Evolutionary conservation across 805 yeast species (phyloP).

Genomic region (Hanseniaspora meyeri): DNA sequence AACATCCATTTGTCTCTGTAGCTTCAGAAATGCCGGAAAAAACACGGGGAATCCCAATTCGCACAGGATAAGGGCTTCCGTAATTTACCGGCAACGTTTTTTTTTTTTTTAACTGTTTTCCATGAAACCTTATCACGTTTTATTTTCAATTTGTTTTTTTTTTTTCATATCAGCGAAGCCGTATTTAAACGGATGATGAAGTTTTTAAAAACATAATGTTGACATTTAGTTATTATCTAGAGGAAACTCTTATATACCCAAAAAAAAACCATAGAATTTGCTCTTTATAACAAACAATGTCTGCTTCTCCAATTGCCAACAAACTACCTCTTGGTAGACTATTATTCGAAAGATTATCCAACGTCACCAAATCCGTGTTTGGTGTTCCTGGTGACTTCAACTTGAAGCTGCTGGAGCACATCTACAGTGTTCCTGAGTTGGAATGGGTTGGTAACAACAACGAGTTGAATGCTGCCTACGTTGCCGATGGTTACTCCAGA

Average conservation of each 20-base stretch:
- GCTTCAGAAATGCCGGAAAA: neutral
- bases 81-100: neutral
- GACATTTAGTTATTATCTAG: too few relatives aligned
- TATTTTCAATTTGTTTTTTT: too few relatives aligned
- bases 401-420: slow-evolving; percentile 52
- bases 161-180: neutral
- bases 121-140: neutral
- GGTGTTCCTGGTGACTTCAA: slow-evolving; percentile 78
- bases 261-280: too few relatives aligned
- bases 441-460: slow-evolving; percentile 75
- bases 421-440: slow-evolving; percentile 33
- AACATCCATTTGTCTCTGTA: slow-evolving; percentile 6
- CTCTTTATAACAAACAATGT: neutral
- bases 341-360: slow-evolving; percentile 45
- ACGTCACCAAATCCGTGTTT: slow-evolving; percentile 49
- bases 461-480: slow-evolving; percentile 79
- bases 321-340: slow-evolving; percentile 51
- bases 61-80: neutral
- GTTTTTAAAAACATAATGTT: too few relatives aligned
- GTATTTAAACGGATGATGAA: neutral
- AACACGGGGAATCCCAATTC: neutral
- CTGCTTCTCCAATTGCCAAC: neutral
- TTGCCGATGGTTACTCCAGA: slow-evolving; percentile 82
- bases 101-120: neutral
- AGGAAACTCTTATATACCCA: too few relatives aligned